Percentiles rank a stretch among this genome's conserved stretches.
Conservation (phyloP, 139 green algal genomes). For the Microglena sp. region DNA sequence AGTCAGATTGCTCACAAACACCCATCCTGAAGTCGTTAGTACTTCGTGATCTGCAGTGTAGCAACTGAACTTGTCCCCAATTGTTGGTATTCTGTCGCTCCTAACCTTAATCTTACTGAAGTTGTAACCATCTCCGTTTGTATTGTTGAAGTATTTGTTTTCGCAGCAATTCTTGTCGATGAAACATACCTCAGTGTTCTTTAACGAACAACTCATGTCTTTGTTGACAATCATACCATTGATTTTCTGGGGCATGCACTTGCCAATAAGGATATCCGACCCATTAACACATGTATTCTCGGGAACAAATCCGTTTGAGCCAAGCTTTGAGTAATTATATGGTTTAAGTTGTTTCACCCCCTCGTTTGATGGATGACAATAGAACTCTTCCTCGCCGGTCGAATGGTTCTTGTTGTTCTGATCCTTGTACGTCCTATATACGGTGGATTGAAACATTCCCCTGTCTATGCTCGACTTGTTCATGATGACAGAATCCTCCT, state of each 20-base stretch:
- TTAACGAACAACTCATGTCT: conserved; percentile 2
- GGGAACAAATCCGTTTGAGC: conserved; percentile 32
- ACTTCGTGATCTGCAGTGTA: conserved; percentile 14
- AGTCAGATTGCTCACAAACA: too few relatives aligned
- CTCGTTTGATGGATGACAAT: conserved; percentile 32
- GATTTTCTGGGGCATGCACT: conserved; percentile 19
- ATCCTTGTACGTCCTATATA: conserved; percentile 23
- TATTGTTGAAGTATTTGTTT: conserved; percentile 7
- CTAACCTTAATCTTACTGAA: conserved; percentile 46
- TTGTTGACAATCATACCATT: neutral
- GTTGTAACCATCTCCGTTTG: conserved; percentile 12
- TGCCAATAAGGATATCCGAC: conserved; percentile 30
- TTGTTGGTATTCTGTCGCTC: conserved; percentile 28
- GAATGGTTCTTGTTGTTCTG: conserved; percentile 17
- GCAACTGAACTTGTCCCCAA: conserved; percentile 54
- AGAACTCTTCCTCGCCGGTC: conserved; percentile 30
- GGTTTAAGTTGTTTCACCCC: conserved; percentile 1
- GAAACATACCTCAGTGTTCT: conserved; percentile 6
- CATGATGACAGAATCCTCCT: conserved; percentile 61
- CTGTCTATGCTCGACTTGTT: conserved; percentile 43
- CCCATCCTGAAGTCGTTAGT: too few relatives aligned
- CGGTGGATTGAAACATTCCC: conserved; percentile 48
- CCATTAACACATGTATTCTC: conserved; percentile 19
- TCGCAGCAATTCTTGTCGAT: conserved; percentile 8
- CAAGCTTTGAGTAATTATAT: conserved; percentile 49